Evolutionary conservation across 225 moss, liverwort and hornwort genomes (phyloP).

Genomic region (Anthoceros angustus): DNA sequence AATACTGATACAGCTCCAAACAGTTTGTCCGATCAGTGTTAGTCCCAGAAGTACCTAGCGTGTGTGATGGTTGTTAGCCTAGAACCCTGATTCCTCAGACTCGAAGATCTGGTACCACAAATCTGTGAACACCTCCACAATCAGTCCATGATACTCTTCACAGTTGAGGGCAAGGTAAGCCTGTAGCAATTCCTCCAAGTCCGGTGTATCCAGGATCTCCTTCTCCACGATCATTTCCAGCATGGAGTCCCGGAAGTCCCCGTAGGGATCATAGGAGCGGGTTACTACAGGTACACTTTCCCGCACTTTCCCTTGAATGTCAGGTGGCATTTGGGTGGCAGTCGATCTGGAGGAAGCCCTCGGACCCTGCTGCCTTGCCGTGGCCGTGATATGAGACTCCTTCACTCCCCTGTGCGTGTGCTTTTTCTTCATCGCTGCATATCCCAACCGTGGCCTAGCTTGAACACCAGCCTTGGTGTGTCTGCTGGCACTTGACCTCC

Average conservation of each 20-base stretch:
- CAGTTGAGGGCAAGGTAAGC: slow-evolving; percentile 44
- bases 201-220: slow-evolving; percentile 42
- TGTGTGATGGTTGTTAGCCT: neutral
- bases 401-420: slow-evolving; percentile 18
- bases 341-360: slow-evolving; percentile 1
- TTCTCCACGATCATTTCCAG: slow-evolving; percentile 57
- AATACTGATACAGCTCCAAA: neutral
- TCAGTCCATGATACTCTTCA: slow-evolving; percentile 38
- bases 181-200: slow-evolving; percentile 39
- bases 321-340: slow-evolving; percentile 25
- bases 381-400: slow-evolving; percentile 16
- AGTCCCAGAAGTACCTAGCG: neutral
- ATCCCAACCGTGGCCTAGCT: no score
- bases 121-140: slow-evolving; percentile 51
- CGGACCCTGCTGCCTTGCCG: slow-evolving; percentile 9
- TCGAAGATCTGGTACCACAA: slow-evolving; percentile 44
- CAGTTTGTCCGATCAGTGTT: neutral
- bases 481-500: no score
- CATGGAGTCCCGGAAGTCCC: slow-evolving; percentile 48
- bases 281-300: slow-evolving; percentile 49
- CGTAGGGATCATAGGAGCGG: slow-evolving; percentile 41
- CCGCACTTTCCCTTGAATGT: slow-evolving; percentile 38
- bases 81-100: neutral
- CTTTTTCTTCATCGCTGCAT: slow-evolving; percentile 10
- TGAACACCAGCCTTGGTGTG: no score